Percentiles rank a stretch among this genome's conserved stretches.
These are phyloP conservation scores for Lasiodiplodia theobromae DNA, from an alignment of 2,329 filamentous ascomycete species.

Conservation along the genomic window DNA sequence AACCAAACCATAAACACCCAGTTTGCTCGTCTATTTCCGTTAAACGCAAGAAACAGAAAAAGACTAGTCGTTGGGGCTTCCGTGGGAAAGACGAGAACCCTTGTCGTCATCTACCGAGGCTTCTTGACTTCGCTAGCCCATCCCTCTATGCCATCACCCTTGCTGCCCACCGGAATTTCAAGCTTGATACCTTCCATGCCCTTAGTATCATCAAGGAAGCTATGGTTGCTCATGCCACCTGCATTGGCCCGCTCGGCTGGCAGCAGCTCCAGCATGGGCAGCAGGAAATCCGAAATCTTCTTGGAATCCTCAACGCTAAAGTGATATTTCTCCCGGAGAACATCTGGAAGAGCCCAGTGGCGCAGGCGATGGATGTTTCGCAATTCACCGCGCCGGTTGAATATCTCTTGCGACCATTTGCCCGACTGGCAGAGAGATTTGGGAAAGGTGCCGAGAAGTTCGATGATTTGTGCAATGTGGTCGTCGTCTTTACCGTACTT, in stretches of 20 bases:
- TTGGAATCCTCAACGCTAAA: conserved; percentile 84
- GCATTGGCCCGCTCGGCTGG: conserved; percentile 93
- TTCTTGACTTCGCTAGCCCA: conserved; percentile 88
- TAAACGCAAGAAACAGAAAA: conserved; percentile 19
- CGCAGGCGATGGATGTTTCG: conserved; percentile 96
- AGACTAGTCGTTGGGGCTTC: conserved; percentile 26
- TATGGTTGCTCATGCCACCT: conserved; percentile 88
- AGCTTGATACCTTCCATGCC: conserved; percentile 86
- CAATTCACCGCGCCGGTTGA: conserved; percentile 95
- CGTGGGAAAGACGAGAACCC: conserved; percentile 1
- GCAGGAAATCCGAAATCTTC: conserved; percentile 80
- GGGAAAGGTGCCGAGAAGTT: conserved; percentile 91
- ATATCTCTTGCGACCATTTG: conserved; percentile 98
- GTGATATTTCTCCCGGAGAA: conserved; percentile 95
- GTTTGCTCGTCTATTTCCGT: conserved; percentile 30
- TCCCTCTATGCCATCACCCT: conserved; percentile 91
- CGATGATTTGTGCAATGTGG: conserved; percentile 98
- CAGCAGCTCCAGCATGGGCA: conserved; percentile 88
- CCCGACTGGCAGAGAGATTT: conserved; percentile 90
- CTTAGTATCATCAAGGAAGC: conserved; percentile 82
- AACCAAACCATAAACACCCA: conserved; percentile 27
- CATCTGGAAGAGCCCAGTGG: conserved; percentile 94
- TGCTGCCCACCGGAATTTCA: conserved; percentile 77
- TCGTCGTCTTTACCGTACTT: conserved; percentile 99
- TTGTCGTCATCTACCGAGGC: conserved; percentile 35